Percentiles rank a stretch among this genome's conserved stretches.
Evolutionary conservation across 306 rosid species (phyloP).

Genomic region (Clitoria ternatea): DNA sequence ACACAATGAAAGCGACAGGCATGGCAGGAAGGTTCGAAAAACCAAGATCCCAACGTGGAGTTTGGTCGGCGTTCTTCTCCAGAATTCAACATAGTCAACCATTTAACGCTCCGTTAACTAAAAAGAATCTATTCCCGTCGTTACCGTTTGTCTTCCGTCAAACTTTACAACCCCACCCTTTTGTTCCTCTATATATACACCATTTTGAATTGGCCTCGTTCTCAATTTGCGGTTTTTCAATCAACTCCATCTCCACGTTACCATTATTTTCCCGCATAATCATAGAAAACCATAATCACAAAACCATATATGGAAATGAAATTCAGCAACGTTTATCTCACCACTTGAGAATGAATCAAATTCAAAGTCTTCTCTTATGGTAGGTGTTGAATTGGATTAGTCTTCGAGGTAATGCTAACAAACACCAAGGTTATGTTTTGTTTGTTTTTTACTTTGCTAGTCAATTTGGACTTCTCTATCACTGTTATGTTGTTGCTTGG

Average conservation of each 20-base stretch:
- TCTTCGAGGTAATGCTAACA: constrained; percentile 6
- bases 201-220: neutral
- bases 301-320: neutral
- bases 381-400: constrained; percentile 7
- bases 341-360: neutral
- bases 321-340: neutral
- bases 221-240: constrained; percentile 9
- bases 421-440: too few relatives aligned
- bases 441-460: neutral
- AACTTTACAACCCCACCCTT: neutral
- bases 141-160: constrained; percentile 2
- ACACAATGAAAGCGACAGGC: neutral
- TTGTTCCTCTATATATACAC: neutral
- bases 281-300: neutral
- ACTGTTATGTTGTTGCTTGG: neutral
- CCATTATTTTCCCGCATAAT: neutral
- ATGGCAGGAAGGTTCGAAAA: neutral
- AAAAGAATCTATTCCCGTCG: neutral
- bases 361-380: constrained; percentile 12
- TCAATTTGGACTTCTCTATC: neutral
- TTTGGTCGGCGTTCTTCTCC: neutral
- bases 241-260: neutral
- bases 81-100: neutral
- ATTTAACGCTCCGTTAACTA: neutral
- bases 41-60: neutral